Evolutionary conservation across 805 yeast genomes (phyloP), one percentile per base, ranked within the genome.

Genomic region (Monosporozyma unispora): DNA sequence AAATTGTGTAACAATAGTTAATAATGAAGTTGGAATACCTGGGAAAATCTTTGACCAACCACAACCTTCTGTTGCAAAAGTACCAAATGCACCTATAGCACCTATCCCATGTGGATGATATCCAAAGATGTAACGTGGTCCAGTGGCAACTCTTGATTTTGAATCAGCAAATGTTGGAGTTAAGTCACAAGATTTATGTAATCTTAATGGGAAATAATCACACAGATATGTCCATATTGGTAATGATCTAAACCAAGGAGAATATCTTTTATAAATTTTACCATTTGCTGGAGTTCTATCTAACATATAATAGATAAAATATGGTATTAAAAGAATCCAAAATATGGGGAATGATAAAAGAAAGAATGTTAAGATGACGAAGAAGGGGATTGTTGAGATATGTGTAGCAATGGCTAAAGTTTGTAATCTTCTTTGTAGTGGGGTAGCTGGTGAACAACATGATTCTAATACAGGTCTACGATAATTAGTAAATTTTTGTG

Each of bases 41-140:
- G 98, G 96, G 55, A 91, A 87, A 11, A 78, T 54, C 19, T 75
- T 66, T 19, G 78, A 70, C 75, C 85, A 83, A 22, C 78, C 74
- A 3, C 88, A 81, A 21, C 95, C 91, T 52, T 90, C 89, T 4
- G 95, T 86, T 0, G 84, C 88, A 53, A 90, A 71, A 0, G 83
- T 81, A 1, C 96, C 96, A 63, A 90, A 81, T 0, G 84, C 90
- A 2, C 97, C 96, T 77, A 90, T 75, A 1, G 96, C 86, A 11
- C 90, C 89, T 14, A 91, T 90, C 0, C 99, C 99, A 65, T 93
- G 99, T 0, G 99, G 99, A 66, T 90, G 97, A 60, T 87, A 83
- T 0, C 96, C 95, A 67, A 91, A 91, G 2, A 91, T 79, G 65
- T 93, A 91, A 35, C 84, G 70, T 2, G 87, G 90, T 0, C 88